Evolutionary conservation across 441 rosid genomes (phyloP), one percentile per base, ranked within the genome.

Genomic region (Euphorbia neoarborescens): DNA sequence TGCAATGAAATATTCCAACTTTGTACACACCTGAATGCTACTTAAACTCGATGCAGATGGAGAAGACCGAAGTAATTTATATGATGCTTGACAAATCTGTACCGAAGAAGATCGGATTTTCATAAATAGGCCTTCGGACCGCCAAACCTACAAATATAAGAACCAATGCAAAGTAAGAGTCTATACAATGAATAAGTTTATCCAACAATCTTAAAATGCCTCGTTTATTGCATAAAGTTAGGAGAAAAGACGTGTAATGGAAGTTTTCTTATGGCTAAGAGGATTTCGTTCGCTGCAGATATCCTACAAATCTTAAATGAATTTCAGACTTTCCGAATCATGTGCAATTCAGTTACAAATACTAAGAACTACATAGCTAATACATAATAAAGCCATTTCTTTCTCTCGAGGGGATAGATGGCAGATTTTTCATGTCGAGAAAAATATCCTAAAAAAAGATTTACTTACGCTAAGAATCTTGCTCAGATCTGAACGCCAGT

Each of bases 401-500:
- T 4, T 57, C 19, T 57, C 8, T 12, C 3, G 19, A 17, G 35
- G 32, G 37, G 38, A 48, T 65, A 50, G 37, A 32, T 28, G 35
- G 30, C 38, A 60, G 19, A 34, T 70, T 56, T n/a, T 27, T 75
- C 53, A 27, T 5, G 12, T 17, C 27, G 59, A 66, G 37, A 28
- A 46, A 66, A 65, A 60, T 13, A 22, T 37, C 22, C 14, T 8
- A 32, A 32, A 51, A 30, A 56, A 57, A 71, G 24, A 40, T 66
- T 58, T 58, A 78, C 90, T 83, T 79, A 93, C 98, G 75, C 88
- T 73, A 76, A 75, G 83, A 68, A 90, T 80, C 82, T 90, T 89
- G 91, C 98, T 90, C 86, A 80, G 75, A 76, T 79, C 84, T 5
- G 84, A 84, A 62, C 83, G 82, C 90, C 92, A 87, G 57, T 78